phyloP scores from a whole-genome alignment of 1,284 basidiomycete genomes.

The Ceraceosorus guamensis region DNA sequence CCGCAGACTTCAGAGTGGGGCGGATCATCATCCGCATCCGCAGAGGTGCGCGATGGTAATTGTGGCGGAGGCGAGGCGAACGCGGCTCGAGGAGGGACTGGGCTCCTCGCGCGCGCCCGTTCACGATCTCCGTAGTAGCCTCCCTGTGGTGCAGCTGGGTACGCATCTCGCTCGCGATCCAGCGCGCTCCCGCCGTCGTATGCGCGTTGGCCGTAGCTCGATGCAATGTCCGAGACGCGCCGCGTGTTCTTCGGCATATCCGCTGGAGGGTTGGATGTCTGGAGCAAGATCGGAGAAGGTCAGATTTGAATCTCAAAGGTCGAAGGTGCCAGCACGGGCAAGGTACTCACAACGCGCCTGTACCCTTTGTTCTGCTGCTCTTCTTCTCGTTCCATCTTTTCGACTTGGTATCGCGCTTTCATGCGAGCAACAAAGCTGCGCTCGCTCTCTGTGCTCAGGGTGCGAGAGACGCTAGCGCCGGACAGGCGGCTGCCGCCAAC shows the following conservation, averaged over 20 bases:
- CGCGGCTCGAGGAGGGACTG: too few relatives aligned
- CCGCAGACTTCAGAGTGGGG: constrained; percentile 38
- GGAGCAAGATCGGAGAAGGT: neutral
- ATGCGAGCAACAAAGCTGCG: constrained; percentile 42
- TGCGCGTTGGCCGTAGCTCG: constrained; percentile 13
- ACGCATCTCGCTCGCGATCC: neutral
- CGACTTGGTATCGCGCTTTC: constrained; percentile 41
- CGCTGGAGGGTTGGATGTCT: constrained; percentile 1
- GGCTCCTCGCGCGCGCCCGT: too few relatives aligned
- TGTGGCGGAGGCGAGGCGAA: too few relatives aligned
- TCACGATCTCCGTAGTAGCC: too few relatives aligned
- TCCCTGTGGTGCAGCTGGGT: too few relatives aligned
- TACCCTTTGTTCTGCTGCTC: constrained; percentile 18
- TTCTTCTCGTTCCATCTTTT: constrained; percentile 28
- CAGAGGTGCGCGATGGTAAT: too few relatives aligned
- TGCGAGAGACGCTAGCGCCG: constrained; percentile 24
- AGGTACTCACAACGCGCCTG: neutral
- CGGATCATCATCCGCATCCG: too few relatives aligned
- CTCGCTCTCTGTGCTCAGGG: constrained; percentile 36
- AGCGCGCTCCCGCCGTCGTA: neutral
- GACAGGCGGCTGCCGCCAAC: constrained; percentile 28
- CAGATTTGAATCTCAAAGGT: constrained; percentile 1
- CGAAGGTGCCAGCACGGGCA: neutral
- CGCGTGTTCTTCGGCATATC: constrained; percentile 4
- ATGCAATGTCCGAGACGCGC: constrained; percentile 29